Percentiles rank a stretch among this genome's conserved stretches.
phyloP scores from a whole-genome alignment of 495 filamentous ascomycete species.

The Amorphotheca resinae region DNA sequence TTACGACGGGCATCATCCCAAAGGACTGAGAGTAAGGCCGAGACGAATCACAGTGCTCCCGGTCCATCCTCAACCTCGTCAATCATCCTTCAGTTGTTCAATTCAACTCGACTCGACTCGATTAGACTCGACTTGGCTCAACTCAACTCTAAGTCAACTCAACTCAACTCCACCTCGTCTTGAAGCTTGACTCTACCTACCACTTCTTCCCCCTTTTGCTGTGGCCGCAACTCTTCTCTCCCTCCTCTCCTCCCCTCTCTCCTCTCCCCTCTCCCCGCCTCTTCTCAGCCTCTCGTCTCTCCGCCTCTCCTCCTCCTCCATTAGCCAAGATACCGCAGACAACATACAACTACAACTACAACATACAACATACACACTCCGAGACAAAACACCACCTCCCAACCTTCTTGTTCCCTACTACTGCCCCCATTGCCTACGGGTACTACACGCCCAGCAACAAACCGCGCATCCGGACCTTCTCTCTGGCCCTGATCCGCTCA shows the following conservation, averaged over 20 bases:
- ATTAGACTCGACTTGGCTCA: no score
- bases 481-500: no score
- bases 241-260: not conserved
- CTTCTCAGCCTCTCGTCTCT: not conserved
- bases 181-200: not conserved
- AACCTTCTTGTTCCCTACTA: not conserved
- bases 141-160: no score
- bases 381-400: not conserved
- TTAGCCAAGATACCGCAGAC: not conserved
- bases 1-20: not conserved
- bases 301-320: not conserved
- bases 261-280: not conserved
- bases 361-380: not conserved
- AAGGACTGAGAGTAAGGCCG: not conserved
- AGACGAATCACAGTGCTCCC: not conserved
- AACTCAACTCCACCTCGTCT: no score
- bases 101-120: no score
- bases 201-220: not conserved
- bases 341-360: not conserved
- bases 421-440: not conserved
- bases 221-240: not conserved
- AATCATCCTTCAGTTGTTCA: no score
- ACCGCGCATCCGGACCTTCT: no score
- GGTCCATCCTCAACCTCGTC: not conserved
- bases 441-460: not conserved